phyloP scores from a whole-genome alignment of 805 yeast species.

The Alloascoidea hylecoeti region DNA sequence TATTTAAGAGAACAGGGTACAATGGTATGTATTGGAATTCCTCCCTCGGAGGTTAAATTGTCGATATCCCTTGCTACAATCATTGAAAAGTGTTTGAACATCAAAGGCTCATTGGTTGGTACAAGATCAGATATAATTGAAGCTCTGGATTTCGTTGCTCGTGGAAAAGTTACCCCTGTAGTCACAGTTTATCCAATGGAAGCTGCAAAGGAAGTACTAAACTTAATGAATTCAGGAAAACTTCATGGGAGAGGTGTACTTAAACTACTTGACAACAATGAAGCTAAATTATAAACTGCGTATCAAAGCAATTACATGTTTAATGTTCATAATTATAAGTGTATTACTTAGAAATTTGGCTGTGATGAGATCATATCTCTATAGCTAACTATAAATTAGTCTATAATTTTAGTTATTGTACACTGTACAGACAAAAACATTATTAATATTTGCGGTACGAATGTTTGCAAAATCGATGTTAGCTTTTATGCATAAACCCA shows the following conservation, averaged over 20 bases:
- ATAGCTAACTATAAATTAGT: too few relatives aligned
- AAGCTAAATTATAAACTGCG: too few relatives aligned
- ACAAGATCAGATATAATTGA: conserved; percentile 12
- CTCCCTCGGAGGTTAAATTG: conserved; percentile 7
- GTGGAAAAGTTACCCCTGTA: conserved; percentile 9
- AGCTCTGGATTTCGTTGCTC: conserved; percentile 11
- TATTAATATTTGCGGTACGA: too few relatives aligned
- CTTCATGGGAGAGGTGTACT: conserved; percentile 13
- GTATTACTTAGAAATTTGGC: too few relatives aligned
- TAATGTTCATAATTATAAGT: too few relatives aligned
- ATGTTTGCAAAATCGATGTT: too few relatives aligned
- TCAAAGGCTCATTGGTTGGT: conserved; percentile 13
- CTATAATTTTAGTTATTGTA: too few relatives aligned
- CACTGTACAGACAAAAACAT: too few relatives aligned
- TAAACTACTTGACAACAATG: too few relatives aligned
- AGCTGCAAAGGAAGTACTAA: conserved; percentile 7
- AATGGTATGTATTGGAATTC: conserved; percentile 12
- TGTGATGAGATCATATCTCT: too few relatives aligned
- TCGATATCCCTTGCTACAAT: conserved; percentile 7
- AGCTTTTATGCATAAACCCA: too few relatives aligned
- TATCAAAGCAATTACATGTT: too few relatives aligned
- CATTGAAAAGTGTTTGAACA: conserved; percentile 7
- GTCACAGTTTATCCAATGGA: conserved; percentile 8
- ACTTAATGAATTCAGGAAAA: conserved; percentile 8
- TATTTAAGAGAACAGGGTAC: conserved; percentile 11